Percentiles rank a stretch among this genome's conserved stretches.
Conservation (phyloP, 345 rosid genomes). For the Syzygium grande region DNA sequence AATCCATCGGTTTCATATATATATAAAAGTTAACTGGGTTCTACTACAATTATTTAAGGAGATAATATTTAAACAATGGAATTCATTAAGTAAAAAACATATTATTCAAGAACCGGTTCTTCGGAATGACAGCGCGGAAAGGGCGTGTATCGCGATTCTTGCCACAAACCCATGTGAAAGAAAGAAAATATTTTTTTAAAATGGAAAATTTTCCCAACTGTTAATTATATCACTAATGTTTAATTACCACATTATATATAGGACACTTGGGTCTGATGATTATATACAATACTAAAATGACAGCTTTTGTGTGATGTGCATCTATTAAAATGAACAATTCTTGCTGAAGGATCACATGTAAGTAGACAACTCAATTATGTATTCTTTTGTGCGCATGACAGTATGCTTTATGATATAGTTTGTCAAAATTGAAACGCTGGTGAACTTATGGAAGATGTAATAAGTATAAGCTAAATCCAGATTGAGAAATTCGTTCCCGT, state of each 20-base stretch:
- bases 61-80: neutral
- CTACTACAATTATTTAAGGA: neutral
- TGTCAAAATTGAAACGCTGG: neutral
- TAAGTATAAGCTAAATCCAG: neutral
- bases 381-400: neutral
- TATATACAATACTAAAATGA: neutral
- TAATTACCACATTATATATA: neutral
- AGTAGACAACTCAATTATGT: rapidly evolving
- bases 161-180: neutral
- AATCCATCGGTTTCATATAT: neutral
- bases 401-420: neutral
- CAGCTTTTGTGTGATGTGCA: neutral
- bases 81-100: neutral
- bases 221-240: neutral
- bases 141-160: neutral
- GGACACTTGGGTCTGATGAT: neutral
- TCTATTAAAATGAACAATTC: neutral
- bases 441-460: neutral
- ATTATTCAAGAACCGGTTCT: neutral
- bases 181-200: neutral
- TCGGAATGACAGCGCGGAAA: neutral
- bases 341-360: neutral
- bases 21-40: neutral
- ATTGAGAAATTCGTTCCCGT: neutral
- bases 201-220: neutral